Base-by-base conservation (phyloP, 495 filamentous ascomycete genomes). In the Niebla homalea region DNA sequence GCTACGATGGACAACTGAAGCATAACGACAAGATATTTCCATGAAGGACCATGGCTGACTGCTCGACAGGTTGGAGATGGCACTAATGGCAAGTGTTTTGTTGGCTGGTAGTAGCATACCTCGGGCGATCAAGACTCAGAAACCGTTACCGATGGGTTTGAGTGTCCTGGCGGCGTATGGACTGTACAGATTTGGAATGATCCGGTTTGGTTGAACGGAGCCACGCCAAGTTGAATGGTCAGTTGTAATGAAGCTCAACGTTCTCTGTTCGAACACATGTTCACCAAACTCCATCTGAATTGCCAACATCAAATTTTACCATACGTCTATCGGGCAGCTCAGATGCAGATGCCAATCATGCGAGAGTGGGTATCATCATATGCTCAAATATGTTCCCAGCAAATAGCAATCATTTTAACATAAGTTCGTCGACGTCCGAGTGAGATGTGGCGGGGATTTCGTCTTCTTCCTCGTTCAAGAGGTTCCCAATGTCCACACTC, bases 41-140 rank as follows among this genome's bases (percentile, higher is more conserved):
- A n/a, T n/a, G n/a, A n/a, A n/a, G n/a, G n/a, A n/a, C n/a, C n/a
- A n/a, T n/a, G n/a, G n/a, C n/a, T n/a, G n/a, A n/a, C n/a, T n/a
- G n/a, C n/a, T n/a, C n/a, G n/a, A n/a, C n/a, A n/a, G n/a, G 44
- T 67, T 86, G 48, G 87, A 90, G 54, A 63, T 86, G 29, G 80
- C 79, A 5, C 67, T 93, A 21, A 72, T 95, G 23, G 92, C 92
- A 2, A 90, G 85, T 10, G 56, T 83, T 25, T 72, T 96, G 18
- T 71, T 98, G 44, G 88, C 84, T 6, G 89, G 87, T 2, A 79
- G 79, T 35, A 84, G 84, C 5, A 75, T 95, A 45, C 92, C 92
- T 12, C 73, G 93, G 40, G 93, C 87, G 7, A 77, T 97, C 48
- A 81, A 78, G 66, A 75, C 79, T 43, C 69, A 70, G 56, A 94